Conservation (phyloP, 2,329 filamentous ascomycete genomes). For the Colletotrichum liriopes region DNA sequence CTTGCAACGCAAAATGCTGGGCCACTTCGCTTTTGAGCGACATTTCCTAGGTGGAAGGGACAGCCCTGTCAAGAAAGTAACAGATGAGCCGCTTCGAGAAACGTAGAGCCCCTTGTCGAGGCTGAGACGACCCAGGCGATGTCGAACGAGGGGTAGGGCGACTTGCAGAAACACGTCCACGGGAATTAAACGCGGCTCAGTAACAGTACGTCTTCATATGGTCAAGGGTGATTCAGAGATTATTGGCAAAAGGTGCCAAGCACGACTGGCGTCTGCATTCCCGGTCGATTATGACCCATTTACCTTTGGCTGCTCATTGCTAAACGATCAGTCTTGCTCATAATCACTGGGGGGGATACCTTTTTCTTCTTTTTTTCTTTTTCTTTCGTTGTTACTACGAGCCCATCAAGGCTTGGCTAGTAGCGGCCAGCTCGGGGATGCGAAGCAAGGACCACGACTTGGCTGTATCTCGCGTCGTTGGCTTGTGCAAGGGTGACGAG, state of each 20-base stretch:
- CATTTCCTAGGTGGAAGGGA: neutral
- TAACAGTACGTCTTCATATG: neutral
- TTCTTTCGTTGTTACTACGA: neutral
- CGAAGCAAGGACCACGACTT: constrained; percentile 17
- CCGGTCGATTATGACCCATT: neutral
- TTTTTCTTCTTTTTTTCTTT: neutral
- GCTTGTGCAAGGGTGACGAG: constrained; percentile 19
- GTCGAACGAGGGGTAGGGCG: neutral
- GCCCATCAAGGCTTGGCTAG: neutral
- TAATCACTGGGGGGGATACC: neutral
- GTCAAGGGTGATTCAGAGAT: neutral
- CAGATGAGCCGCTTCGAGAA: neutral
- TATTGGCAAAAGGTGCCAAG: neutral
- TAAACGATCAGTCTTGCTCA: constrained; percentile 10
- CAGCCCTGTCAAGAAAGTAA: neutral
- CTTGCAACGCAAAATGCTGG: neutral
- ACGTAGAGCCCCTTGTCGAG: neutral
- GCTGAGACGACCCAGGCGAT: neutral
- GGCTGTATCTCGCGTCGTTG: constrained; percentile 5
- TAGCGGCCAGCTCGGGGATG: neutral
- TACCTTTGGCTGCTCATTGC: neutral
- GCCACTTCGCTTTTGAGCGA: neutral
- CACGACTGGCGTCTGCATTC: neutral
- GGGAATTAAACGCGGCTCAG: neutral
- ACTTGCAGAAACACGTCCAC: neutral